Evolutionary conservation across 768 basidiomycete species (phyloP).

Genomic region (Mycena metata): DNA sequence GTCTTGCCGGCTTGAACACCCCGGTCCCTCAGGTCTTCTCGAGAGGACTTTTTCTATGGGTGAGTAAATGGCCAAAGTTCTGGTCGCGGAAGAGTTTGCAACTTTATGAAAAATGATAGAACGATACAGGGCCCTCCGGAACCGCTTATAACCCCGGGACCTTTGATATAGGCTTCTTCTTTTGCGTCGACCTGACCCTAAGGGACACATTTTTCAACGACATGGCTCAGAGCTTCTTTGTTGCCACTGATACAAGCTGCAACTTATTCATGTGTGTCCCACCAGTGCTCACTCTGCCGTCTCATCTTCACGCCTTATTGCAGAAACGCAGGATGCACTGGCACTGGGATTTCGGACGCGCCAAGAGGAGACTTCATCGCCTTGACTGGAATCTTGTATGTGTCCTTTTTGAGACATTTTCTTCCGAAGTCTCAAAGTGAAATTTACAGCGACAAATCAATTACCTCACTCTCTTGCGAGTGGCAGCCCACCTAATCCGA

Average conservation of each 20-base stretch:
- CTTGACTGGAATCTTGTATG: slow-evolving; percentile 31
- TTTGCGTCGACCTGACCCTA: slow-evolving; percentile 27
- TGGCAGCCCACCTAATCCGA: too few relatives aligned
- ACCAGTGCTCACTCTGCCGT: slow-evolving; percentile 1
- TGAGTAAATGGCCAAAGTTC: slow-evolving; percentile 6
- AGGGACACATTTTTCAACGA: slow-evolving; percentile 26
- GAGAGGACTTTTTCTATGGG: slow-evolving; percentile 23
- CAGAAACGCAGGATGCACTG: slow-evolving; percentile 28
- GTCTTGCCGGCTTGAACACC: slow-evolving; percentile 16
- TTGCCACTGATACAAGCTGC: slow-evolving; percentile 25
- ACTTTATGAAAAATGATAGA: slow-evolving; percentile 8
- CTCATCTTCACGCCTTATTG: slow-evolving; percentile 21
- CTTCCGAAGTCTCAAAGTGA: slow-evolving; percentile 8
- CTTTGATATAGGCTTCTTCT: slow-evolving; percentile 22
- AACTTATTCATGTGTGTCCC: slow-evolving; percentile 22
- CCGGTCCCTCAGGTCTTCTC: slow-evolving; percentile 14
- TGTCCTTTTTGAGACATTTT: slow-evolving; percentile 7
- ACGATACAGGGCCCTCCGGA: not conserved
- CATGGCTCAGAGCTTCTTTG: slow-evolving; percentile 24
- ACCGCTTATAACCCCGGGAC: slow-evolving; percentile 9
- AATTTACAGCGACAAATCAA: slow-evolving; percentile 11
- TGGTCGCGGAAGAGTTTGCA: not conserved
- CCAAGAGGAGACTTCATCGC: slow-evolving; percentile 25
- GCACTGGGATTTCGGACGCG: slow-evolving; percentile 18
- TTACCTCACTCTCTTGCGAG: slow-evolving; percentile 25